A percentile compares a stretch with the other conserved stretches of the same genome.
phyloP scores from a whole-genome alignment of 257 asterid genomes.

The Solanum peruvianum region DNA sequence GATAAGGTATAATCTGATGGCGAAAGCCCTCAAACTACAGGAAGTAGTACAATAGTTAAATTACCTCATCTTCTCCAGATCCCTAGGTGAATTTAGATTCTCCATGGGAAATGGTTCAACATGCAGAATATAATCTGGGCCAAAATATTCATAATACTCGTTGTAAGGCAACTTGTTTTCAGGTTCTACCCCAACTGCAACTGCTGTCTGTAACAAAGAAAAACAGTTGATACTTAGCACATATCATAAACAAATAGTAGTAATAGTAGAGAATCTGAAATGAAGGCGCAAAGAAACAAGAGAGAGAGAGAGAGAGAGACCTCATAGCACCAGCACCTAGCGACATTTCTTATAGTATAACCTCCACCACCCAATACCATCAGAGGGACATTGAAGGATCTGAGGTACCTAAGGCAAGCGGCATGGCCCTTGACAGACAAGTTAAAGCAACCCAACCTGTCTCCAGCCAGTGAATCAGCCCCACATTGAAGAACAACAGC shows the following conservation, averaged over 20 bases:
- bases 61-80: constrained; percentile 72
- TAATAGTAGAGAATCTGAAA: not conserved
- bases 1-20: not conserved
- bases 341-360: constrained; percentile 54
- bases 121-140: constrained; percentile 69
- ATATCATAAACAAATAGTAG: not conserved
- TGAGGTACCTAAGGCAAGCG: constrained; percentile 46
- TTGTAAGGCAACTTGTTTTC: constrained; percentile 72
- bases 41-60: not conserved
- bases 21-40: not conserved
- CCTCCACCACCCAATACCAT: constrained; percentile 79
- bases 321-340: constrained; percentile 73
- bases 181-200: constrained; percentile 82
- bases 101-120: constrained; percentile 58
- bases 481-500: constrained; percentile 73
- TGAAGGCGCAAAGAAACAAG: not conserved
- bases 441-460: constrained; percentile 59
- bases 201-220: constrained; percentile 62
- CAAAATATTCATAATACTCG: constrained; percentile 81
- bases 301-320: constrained; percentile 9
- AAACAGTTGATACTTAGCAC: constrained; percentile 1
- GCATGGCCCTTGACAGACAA: constrained; percentile 63
- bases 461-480: constrained; percentile 60
- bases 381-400: constrained; percentile 57
- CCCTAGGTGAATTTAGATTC: constrained; percentile 45